Conservation (phyloP, 139 green algal genomes). For the Medakamo hakoo region DNA sequence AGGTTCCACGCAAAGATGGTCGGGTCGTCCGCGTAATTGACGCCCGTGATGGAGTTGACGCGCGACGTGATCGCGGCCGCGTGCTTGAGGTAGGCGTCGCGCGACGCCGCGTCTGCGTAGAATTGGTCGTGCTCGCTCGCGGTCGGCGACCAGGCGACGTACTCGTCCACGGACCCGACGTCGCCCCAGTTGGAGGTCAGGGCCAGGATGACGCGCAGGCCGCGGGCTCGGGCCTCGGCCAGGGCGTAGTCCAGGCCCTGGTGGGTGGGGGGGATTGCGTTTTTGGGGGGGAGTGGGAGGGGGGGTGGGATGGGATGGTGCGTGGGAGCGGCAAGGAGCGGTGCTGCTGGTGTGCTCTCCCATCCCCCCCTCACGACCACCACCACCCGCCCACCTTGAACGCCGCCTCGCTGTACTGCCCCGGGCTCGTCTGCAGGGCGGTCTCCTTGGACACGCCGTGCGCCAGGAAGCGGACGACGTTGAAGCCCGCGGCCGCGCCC, state of each 20-base stretch:
- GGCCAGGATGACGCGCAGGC: conserved; percentile 29
- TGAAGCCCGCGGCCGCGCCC: neutral
- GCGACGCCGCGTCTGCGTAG: conserved; percentile 20
- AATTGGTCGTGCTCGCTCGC: conserved; percentile 24
- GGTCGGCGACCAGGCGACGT: conserved; percentile 13
- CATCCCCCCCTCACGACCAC: too few relatives aligned
- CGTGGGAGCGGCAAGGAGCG: too few relatives aligned
- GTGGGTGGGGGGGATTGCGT: too few relatives aligned
- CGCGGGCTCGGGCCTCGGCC: conserved; percentile 13
- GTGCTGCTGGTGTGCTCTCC: too few relatives aligned
- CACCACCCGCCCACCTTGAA: too few relatives aligned
- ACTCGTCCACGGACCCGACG: conserved; percentile 21
- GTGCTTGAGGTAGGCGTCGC: conserved; percentile 19
- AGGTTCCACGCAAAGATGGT: conserved; percentile 59
- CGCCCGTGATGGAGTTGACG: conserved; percentile 28
- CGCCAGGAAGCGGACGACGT: neutral
- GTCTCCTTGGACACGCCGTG: neutral
- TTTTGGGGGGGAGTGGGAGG: too few relatives aligned
- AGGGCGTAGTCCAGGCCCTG: conserved; percentile 19
- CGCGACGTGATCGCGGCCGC: conserved; percentile 12
- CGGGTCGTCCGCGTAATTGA: conserved; percentile 38
- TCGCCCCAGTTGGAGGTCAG: conserved; percentile 33
- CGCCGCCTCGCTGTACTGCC: neutral
- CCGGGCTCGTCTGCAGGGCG: neutral
- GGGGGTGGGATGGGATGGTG: too few relatives aligned